These are phyloP conservation scores for Suillus sp. DNA, from an alignment of 768 basidiomycete species.

Conservation along the genomic window DNA sequence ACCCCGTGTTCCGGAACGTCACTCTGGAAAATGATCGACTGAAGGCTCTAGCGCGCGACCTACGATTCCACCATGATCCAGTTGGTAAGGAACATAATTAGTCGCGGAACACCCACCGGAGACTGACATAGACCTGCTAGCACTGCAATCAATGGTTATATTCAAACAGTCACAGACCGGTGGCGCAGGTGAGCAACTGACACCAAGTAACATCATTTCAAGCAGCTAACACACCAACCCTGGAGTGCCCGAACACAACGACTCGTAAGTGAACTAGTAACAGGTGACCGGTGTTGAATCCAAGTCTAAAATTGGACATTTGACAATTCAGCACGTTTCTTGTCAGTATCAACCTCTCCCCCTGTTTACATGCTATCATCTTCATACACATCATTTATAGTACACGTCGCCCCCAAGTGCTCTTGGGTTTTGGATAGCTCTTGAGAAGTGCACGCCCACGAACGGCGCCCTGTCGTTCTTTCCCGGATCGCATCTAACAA, in stretches of 20 bases:
- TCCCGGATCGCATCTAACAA: constrained; percentile 83
- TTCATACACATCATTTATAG: constrained; percentile 40
- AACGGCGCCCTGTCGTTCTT: constrained; percentile 90
- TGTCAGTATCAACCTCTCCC: constrained; percentile 40
- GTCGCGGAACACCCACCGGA: neutral
- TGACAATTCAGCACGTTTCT: constrained; percentile 63
- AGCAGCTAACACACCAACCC: neutral
- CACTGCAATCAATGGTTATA: constrained; percentile 93
- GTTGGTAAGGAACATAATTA: constrained; percentile 48
- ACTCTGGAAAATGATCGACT: constrained; percentile 81
- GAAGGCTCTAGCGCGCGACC: constrained; percentile 65
- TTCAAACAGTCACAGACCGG: constrained; percentile 94
- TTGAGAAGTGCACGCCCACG: constrained; percentile 80
- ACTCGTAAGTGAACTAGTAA: constrained; percentile 84
- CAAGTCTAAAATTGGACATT: neutral
- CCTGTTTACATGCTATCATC: constrained; percentile 5
- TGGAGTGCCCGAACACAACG: constrained; percentile 87
- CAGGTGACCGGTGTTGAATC: neutral
- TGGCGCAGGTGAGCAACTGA: constrained; percentile 67
- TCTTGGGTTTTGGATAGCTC: constrained; percentile 94
- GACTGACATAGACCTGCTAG: constrained; percentile 38
- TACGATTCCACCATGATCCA: constrained; percentile 80
- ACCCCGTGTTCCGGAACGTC: constrained; percentile 75
- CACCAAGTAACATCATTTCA: neutral
- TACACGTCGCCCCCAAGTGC: constrained; percentile 93